Evolutionary conservation across 345 rosid species (phyloP), one percentile per base, ranked within the genome.

Genomic region (Limnanthes douglasii): DNA sequence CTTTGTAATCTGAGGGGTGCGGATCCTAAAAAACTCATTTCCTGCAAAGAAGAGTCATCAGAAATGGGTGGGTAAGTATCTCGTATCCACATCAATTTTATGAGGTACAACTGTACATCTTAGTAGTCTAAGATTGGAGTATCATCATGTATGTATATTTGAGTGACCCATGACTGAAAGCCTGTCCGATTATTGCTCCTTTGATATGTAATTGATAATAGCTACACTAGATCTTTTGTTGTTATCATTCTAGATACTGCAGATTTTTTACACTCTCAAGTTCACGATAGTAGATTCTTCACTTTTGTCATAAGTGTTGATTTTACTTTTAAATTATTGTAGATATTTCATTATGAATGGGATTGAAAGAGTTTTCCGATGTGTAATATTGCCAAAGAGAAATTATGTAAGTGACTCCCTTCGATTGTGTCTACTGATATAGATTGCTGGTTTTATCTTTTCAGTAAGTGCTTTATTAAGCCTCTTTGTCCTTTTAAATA

Each of bases 41-140:
- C 64, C 39, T 48, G 41, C 41, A 84, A 77, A 59, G 98, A 84
- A 69, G 92, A 83, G 62, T 51, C 86, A 3, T 50, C 77, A 32
- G 98, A 84, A 69, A 58, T 77, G 77, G 98, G 95, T 46, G 95
- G 95, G 95, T 90, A 65, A 74, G 77, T 71, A 37, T 52, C n/a
- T n/a, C n/a, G n/a, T n/a, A n/a, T n/a, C n/a, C n/a, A n/a, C n/a
- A n/a, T n/a, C n/a, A n/a, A n/a, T n/a, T n/a, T n/a, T n/a, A n/a
- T n/a, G n/a, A n/a, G n/a, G n/a, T n/a, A n/a, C n/a, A n/a, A n/a
- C n/a, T n/a, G n/a, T n/a, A n/a, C n/a, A n/a, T n/a, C n/a, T n/a
- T n/a, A n/a, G n/a, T n/a, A n/a, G n/a, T n/a, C n/a, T n/a, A n/a
- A n/a, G n/a, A n/a, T n/a, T n/a, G n/a, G n/a, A n/a, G n/a, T n/a